Evolutionary conservation across 768 basidiomycete genomes (phyloP).

Genomic region (Leccinellum rugosiceps): DNA sequence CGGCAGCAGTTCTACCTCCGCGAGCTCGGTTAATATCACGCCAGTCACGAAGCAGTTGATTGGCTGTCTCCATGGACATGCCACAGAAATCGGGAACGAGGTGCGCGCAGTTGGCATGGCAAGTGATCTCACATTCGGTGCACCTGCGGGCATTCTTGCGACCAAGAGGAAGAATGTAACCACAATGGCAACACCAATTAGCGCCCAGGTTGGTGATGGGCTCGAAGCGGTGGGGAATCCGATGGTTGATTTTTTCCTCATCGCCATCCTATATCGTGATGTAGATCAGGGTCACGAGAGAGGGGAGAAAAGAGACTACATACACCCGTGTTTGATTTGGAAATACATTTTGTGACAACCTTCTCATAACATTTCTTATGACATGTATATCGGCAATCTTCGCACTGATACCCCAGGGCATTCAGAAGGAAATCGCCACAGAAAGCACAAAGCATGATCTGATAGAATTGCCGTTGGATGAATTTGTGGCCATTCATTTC

Average conservation of each 20-base stretch:
- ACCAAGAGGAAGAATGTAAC: constrained; percentile 95
- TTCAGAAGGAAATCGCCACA: constrained; percentile 98
- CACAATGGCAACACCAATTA: constrained; percentile 99
- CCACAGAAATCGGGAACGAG: constrained; percentile 99
- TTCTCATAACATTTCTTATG: constrained; percentile 99
- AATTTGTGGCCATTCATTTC: constrained; percentile 99
- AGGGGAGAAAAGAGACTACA: constrained; percentile 30
- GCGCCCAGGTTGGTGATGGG: constrained; percentile 95
- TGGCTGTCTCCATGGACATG: constrained; percentile 99
- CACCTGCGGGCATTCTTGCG: constrained; percentile 96
- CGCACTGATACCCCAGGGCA: constrained; percentile 97
- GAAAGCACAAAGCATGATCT: constrained; percentile 97
- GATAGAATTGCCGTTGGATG: constrained; percentile 95
- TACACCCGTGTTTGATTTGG: constrained; percentile 92
- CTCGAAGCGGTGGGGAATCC: constrained; percentile 98
- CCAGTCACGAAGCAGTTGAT: constrained; percentile 85
- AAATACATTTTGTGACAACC: constrained; percentile 99
- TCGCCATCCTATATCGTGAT: constrained; percentile 70
- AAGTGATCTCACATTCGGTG: constrained; percentile 93
- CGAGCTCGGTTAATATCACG: constrained; percentile 83
- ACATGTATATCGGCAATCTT: constrained; percentile 98
- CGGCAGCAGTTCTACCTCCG: constrained; percentile 38
- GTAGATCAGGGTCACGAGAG: constrained; percentile 1
- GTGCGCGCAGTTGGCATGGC: constrained; percentile 96
- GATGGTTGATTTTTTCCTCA: constrained; percentile 98